Conservation (phyloP, 2,329 filamentous ascomycete species). For the Tolypocladium pustulatum region DNA sequence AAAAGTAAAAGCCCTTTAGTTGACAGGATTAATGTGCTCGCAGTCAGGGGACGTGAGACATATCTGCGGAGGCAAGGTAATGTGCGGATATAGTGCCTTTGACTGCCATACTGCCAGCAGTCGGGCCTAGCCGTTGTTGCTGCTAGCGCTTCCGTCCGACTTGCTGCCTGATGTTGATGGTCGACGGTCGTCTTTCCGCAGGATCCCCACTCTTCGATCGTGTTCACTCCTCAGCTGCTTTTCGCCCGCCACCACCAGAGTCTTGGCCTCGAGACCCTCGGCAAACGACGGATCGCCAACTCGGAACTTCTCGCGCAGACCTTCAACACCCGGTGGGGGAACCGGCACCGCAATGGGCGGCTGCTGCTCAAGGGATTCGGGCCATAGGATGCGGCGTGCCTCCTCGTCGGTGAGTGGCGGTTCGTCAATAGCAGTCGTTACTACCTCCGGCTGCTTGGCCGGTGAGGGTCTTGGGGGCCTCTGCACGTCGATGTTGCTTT, state of each 20-base stretch:
- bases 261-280: slow-evolving; percentile 26
- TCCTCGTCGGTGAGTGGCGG: slow-evolving; percentile 28
- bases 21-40: neutral
- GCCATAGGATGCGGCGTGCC: slow-evolving; percentile 28
- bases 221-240: slow-evolving; percentile 24
- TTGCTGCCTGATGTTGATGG: neutral
- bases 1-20: neutral
- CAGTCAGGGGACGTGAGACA: neutral
- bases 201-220: slow-evolving; percentile 15
- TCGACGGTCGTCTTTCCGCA: slow-evolving; percentile 8
- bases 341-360: neutral
- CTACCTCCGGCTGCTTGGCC: slow-evolving; percentile 3
- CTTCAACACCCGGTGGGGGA: slow-evolving; percentile 11
- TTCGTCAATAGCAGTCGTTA: slow-evolving; percentile 14
- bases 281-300: slow-evolving; percentile 21
- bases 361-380: slow-evolving; percentile 13
- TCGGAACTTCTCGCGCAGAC: slow-evolving; percentile 29
- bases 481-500: slow-evolving; percentile 3
- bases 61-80: neutral
- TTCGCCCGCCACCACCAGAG: slow-evolving; percentile 20
- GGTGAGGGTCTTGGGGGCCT: slow-evolving; percentile 1
- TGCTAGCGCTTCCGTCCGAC: neutral
- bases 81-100: too few relatives aligned
- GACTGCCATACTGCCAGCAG: neutral
- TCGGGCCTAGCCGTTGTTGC: neutral